Base-by-base conservation (phyloP, 768 basidiomycete species). In the Sporobolomyces pararoseus region DNA sequence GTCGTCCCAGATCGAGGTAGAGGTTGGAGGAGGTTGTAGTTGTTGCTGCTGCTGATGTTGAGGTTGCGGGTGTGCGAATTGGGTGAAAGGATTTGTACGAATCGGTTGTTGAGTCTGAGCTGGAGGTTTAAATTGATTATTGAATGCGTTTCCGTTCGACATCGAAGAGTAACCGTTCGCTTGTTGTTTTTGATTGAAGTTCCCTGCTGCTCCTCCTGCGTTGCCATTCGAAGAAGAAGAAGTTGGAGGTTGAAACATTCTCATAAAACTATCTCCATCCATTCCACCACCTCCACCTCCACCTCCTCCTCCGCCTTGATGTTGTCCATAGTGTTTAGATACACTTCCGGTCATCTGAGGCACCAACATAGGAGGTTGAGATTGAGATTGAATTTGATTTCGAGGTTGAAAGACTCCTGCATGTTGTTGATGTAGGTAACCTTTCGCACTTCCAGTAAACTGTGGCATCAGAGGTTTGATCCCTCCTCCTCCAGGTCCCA, bases 21-120 rank as follows among this genome's bases (percentile, higher is more conserved):
- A 37, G 21, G 46, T 47, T 12, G 46, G 46, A 25, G 66, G 46
- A 32, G 66, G 61, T 17, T 23, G 72, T 42, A 72, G 55, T 21
- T 73, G 69, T 2, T 74, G 58, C 12, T 63, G 58, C 4, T 68
- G 53, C 1, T 68, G 61, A 13, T 61, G n/a, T 3, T 17, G 55
- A 37, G n/a, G 55, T 21, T 37, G 74, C 76, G 0, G 75, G 74
- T 5, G 79, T 77, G 39, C 29, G 39, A 53, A 54, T 14, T n/a
- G 52, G 23, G 39, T 42, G 52, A 54, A 54, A 16, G 59, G 51
- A 21, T 67, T 59, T 16, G 66, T 52, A 9, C 34, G 34, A 3
- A 9, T 32, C 3, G 29, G 49, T 34, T 37, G 66, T 27, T 58
- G 19, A 17, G 59, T 44, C 12, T 31, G 44, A 29, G 25, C 3